Conservation (phyloP, 257 asterid genomes). For the Catharanthus roseus region DNA sequence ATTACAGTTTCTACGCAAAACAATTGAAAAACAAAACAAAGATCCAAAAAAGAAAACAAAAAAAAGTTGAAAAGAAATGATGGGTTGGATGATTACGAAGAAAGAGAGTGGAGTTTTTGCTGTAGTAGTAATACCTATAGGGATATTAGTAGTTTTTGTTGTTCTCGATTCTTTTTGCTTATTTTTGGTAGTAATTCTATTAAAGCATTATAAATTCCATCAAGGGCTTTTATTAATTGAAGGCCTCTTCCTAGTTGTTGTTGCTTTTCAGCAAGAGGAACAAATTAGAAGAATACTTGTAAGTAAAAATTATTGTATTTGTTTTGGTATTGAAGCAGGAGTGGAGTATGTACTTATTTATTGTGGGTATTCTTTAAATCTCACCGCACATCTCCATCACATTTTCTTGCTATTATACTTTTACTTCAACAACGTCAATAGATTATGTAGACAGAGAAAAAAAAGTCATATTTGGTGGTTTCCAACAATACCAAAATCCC, state of each 20-base stretch:
- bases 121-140: conserved; percentile 7
- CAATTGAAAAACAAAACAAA: conserved; percentile 11
- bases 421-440: conserved; percentile 19
- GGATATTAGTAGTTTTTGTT: conserved; percentile 10
- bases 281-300: conserved; percentile 14
- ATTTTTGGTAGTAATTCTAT: conserved; percentile 9
- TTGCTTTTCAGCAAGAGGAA: conserved; percentile 19
- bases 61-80: conserved; percentile 12
- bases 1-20: conserved; percentile 12
- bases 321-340: conserved; percentile 23
- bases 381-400: conserved; percentile 67
- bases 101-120: conserved; percentile 15
- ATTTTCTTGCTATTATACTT: conserved; percentile 25
- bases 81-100: conserved; percentile 20
- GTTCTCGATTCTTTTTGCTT: conserved; percentile 11
- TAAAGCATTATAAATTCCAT: conserved; percentile 20
- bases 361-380: conserved; percentile 47
- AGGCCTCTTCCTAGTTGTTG: conserved; percentile 13
- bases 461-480: conserved; percentile 15
- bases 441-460: conserved; percentile 39
- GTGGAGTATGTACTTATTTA: conserved; percentile 34
- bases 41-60: conserved; percentile 6
- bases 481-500: conserved; percentile 25
- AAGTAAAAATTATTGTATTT: conserved; percentile 18
- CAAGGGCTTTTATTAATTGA: conserved; percentile 9